These are phyloP conservation scores for Geotrichum carabidarum DNA, from an alignment of 1,139 yeast genomes.

Conservation along the genomic window DNA sequence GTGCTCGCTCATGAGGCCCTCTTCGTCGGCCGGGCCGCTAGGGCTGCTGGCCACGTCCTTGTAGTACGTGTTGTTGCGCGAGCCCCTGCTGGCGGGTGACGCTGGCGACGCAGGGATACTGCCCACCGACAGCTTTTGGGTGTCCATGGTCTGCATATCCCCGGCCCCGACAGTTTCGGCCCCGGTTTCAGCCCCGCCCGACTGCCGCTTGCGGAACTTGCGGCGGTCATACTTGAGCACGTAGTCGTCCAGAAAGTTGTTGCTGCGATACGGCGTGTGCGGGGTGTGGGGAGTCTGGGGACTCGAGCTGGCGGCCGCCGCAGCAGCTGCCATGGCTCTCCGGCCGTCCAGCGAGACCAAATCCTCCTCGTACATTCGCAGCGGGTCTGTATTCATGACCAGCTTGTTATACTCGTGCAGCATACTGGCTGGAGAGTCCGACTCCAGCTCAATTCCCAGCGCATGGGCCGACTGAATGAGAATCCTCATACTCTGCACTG, in stretches of 20 bases:
- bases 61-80: conserved; percentile 3
- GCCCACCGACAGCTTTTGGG: background rate
- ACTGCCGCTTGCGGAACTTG: background rate
- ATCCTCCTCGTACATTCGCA: conserved; percentile 18
- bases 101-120: background rate
- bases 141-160: background rate
- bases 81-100: background rate
- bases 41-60: background rate
- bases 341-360: conserved; percentile 5
- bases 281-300: background rate
- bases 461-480: conserved; percentile 46
- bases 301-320: background rate
- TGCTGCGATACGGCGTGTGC: background rate
- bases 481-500: conserved; percentile 82
- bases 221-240: conserved; percentile 19
- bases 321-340: background rate
- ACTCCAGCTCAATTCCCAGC: conserved; percentile 27
- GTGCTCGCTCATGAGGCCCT: background rate
- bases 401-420: conserved; percentile 13
- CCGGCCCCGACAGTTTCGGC: too few relatives aligned
- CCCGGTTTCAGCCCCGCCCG: background rate
- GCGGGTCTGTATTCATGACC: conserved; percentile 17
- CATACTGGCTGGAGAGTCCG: conserved; percentile 18
- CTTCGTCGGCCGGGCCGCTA: background rate
- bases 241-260: conserved; percentile 18